Conservation (phyloP, 1,284 basidiomycete species). For the Ceratobasidium sp. region DNA sequence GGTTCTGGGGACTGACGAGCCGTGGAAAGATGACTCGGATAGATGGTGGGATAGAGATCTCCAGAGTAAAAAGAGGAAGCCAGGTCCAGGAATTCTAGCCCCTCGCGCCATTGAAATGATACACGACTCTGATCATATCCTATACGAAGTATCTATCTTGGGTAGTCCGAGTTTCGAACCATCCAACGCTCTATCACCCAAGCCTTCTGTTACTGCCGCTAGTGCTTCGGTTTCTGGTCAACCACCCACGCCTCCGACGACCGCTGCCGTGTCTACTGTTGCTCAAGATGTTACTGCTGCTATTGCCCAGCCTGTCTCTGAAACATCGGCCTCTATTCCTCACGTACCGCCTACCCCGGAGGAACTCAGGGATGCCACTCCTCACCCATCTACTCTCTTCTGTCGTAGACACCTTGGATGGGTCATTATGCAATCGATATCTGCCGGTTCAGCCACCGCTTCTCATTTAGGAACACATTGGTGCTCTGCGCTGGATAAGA, state of each 20-base stretch:
- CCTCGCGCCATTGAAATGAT: constrained; percentile 38
- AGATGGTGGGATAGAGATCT: constrained; percentile 39
- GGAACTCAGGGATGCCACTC: constrained; percentile 75
- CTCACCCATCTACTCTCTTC: constrained; percentile 84
- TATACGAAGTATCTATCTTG: constrained; percentile 34
- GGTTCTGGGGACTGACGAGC: constrained; percentile 28
- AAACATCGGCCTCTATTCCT: constrained; percentile 19
- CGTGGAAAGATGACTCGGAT: neutral
- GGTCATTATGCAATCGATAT: constrained; percentile 60
- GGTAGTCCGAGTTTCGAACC: constrained; percentile 10
- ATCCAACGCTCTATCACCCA: constrained; percentile 11
- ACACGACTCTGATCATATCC: constrained; percentile 36
- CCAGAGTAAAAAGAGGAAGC: constrained; percentile 14
- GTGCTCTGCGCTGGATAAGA: constrained; percentile 57
- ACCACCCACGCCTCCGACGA: neutral
- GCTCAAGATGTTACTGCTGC: neutral
- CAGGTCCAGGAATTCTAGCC: constrained; percentile 43
- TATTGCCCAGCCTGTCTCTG: constrained; percentile 10
- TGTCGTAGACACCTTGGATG: constrained; percentile 84
- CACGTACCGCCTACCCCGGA: constrained; percentile 66
- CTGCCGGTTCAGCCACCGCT: constrained; percentile 50
- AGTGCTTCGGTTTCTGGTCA: neutral
- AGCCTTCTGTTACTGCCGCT: constrained; percentile 17
- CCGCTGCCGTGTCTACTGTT: neutral
- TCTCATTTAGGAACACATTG: constrained; percentile 61